These are phyloP conservation scores for Hortiboletus flavorubellus DNA, from an alignment of 768 basidiomycete genomes.

Conservation along the genomic window DNA sequence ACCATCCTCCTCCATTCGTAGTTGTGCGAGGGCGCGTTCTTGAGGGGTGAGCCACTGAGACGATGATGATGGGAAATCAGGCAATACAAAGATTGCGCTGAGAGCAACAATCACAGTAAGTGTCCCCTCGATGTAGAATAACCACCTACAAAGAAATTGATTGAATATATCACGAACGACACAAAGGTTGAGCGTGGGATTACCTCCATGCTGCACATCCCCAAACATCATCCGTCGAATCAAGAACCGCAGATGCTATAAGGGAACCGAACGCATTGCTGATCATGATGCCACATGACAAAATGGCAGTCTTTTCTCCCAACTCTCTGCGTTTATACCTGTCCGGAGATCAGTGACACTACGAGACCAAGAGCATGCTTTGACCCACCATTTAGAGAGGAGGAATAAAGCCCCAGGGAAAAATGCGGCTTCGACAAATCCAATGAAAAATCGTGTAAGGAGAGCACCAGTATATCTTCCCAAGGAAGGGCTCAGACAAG, in stretches of 20 bases:
- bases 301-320: constrained; percentile 62
- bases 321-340: constrained; percentile 74
- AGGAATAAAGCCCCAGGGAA: constrained; percentile 59
- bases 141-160: constrained; percentile 47
- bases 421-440: constrained; percentile 71
- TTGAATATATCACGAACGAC: not conserved
- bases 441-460: constrained; percentile 70
- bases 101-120: constrained; percentile 51
- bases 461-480: constrained; percentile 61
- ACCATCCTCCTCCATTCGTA: constrained; percentile 65
- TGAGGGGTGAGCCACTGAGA: constrained; percentile 56
- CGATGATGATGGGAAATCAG: constrained; percentile 68
- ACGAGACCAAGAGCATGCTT: constrained; percentile 2
- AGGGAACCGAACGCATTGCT: constrained; percentile 81
- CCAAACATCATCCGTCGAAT: constrained; percentile 63
- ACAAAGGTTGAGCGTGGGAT: constrained; percentile 11
- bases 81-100: constrained; percentile 59
- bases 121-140: constrained; percentile 67
- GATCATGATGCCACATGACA: constrained; percentile 71
- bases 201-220: constrained; percentile 75
- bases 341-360: constrained; percentile 43
- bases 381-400: constrained; percentile 34
- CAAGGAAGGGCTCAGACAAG: not conserved
- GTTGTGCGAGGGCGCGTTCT: constrained; percentile 54
- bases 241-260: constrained; percentile 72